These are phyloP conservation scores for Dactylellina drechsleri DNA, from an alignment of 2,329 filamentous ascomycete species.

Conservation along the genomic window DNA sequence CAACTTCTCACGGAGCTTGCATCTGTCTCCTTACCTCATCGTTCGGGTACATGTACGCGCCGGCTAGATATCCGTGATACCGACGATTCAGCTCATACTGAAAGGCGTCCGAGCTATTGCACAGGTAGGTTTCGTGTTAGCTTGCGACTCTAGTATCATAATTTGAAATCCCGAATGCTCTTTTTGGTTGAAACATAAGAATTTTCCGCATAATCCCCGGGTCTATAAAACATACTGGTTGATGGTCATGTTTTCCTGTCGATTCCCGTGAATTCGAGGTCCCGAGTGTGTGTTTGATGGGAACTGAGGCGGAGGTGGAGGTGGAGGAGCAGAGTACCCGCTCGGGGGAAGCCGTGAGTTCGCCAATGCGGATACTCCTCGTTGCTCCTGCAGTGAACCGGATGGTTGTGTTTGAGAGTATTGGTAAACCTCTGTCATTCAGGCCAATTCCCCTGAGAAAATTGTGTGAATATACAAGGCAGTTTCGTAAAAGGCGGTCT, in stretches of 20 bases:
- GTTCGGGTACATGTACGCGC: conserved; percentile 79
- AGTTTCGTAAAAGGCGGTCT: conserved; percentile 12
- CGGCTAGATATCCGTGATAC: conserved; percentile 75
- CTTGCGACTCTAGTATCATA: neutral
- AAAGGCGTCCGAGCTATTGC: conserved; percentile 34
- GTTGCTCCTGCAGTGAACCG: conserved; percentile 53
- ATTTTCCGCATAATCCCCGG: neutral
- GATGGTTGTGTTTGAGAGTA: conserved; percentile 46
- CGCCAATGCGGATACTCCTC: conserved; percentile 54
- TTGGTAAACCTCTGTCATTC: conserved; percentile 53
- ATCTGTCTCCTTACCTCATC: conserved; percentile 70
- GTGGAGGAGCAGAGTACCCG: conserved; percentile 52
- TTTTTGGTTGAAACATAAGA: neutral
- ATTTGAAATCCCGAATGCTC: neutral
- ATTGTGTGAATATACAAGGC: conserved; percentile 7
- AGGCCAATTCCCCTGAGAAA: conserved; percentile 42
- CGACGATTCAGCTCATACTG: conserved; percentile 72
- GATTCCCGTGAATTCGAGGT: conserved; percentile 36
- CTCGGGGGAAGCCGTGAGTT: conserved; percentile 53
- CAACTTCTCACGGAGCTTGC: neutral
- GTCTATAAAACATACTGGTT: conserved; percentile 27
- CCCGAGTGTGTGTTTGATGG: conserved; percentile 30
- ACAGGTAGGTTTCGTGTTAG: neutral
- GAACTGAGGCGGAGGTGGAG: conserved; percentile 31
- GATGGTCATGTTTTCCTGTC: conserved; percentile 52